Evolutionary conservation across 1,139 yeast genomes (phyloP).

Genomic region (Zygoascus hellenicus): DNA sequence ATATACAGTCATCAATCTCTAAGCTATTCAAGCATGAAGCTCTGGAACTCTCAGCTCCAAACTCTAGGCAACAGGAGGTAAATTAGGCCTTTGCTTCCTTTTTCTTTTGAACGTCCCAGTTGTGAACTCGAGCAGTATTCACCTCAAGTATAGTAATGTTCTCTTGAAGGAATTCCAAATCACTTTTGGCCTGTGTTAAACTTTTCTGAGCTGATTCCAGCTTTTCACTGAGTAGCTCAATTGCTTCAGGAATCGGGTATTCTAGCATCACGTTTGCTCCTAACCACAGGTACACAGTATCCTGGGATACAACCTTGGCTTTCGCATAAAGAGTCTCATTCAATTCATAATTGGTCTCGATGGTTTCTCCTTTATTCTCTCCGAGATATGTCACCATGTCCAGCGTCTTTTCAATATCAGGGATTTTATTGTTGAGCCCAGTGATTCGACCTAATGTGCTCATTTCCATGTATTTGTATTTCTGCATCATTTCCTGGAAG

Average conservation of each 20-base stretch:
- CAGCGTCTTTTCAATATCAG: conserved; percentile 82
- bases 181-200: conserved; percentile 63
- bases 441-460: conserved; percentile 65
- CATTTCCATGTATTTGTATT: conserved; percentile 75
- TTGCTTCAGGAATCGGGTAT: conserved; percentile 85
- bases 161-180: conserved; percentile 80
- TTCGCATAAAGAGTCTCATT: conserved; percentile 87
- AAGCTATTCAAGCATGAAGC: too few relatives aligned
- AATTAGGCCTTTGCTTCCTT: conserved; percentile 35
- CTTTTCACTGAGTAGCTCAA: conserved; percentile 57
- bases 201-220: conserved; percentile 58
- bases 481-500: conserved; percentile 73
- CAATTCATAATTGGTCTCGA: conserved; percentile 77
- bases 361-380: conserved; percentile 29
- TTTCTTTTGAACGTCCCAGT: conserved; percentile 92
- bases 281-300: conserved; percentile 79
- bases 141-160: conserved; percentile 98
- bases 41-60: too few relatives aligned
- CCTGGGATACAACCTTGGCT: conserved; percentile 57
- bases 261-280: conserved; percentile 99
- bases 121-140: conserved; percentile 88
- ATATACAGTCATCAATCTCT: not conserved
- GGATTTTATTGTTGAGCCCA: conserved; percentile 69
- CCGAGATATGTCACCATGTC: conserved; percentile 58
- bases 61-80: too few relatives aligned